Evolutionary conservation across 2,329 filamentous ascomycete genomes (phyloP), one percentile per base, ranked within the genome.

Genomic region (Fusarium oligoseptatum): DNA sequence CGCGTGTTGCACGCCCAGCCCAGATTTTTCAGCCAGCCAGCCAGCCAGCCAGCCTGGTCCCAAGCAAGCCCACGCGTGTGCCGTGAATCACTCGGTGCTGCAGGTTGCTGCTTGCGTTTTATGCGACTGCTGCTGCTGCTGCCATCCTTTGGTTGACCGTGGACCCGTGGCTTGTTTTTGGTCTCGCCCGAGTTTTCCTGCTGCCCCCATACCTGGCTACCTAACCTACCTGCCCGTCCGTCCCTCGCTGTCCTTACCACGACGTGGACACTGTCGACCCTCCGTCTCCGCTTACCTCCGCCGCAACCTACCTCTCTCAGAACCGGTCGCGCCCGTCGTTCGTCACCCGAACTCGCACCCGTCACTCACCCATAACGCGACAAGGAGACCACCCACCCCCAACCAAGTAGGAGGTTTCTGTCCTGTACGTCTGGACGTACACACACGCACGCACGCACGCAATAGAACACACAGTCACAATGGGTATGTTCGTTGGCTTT

Each of bases 41-140:
- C 29, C 43, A 48, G 58, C 41, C 60, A 43, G 58, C 62, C 37
- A 58, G 64, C 61, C 68, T 37, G 71, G 66, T 62, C 70, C 64
- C 43, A 64, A n/a, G 41, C 71, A 68, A 70, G 70, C 64, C 72
- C 61, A 66, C 70, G 65, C 71, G 36, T 36, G 52, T 37, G 41
- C 66, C 76, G 64, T 73, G 72, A 78, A 78, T 78, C 70, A 76
- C 70, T 60, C 64, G 22, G 68, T 74, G 69, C 69, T 75, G 69
- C 70, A 74, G 66, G 58, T 27, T 79, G 78, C 77, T 81, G 78
- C 77, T 80, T 80, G 77, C 77, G 73, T 69, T 80, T 77, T 76
- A 81, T 79, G 80, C 80, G 79, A 81, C 73, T 80, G 73, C 76
- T 74, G 74, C 76, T 74, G 74, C 24, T 52, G 52, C 17, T 76